These are phyloP conservation scores for Spathaspora passalidarum DNA, from an alignment of 805 yeast genomes.

Conservation along the genomic window DNA sequence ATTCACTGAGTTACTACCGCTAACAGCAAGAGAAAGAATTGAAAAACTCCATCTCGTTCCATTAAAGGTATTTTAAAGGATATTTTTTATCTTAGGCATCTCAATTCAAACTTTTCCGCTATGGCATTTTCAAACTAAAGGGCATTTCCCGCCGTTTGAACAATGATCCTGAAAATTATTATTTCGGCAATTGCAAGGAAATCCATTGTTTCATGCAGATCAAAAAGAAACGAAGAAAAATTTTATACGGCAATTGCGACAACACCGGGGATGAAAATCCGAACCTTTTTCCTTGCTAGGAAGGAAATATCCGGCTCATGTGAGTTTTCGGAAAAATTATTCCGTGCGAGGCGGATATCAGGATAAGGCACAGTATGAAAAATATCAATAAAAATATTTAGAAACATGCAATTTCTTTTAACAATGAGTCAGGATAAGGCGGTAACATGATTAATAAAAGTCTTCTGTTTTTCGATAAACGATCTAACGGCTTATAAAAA, in stretches of 20 bases:
- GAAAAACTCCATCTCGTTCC: background rate
- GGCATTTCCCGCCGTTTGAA: background rate
- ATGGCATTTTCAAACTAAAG: background rate
- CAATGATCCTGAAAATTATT: background rate
- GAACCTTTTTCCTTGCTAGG: background rate
- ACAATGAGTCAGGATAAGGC: too few relatives aligned
- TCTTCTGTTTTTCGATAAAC: too few relatives aligned
- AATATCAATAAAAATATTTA: too few relatives aligned
- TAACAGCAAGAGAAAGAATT: background rate
- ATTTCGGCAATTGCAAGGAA: background rate
- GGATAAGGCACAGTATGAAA: too few relatives aligned
- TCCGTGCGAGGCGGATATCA: background rate
- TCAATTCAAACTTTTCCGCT: background rate
- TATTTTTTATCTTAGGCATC: background rate
- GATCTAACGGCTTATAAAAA: too few relatives aligned
- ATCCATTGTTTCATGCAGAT: background rate
- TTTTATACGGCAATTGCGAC: background rate
- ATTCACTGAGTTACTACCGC: background rate
- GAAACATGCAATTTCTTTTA: too few relatives aligned
- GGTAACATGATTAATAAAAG: too few relatives aligned
- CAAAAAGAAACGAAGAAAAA: background rate
- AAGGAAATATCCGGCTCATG: too few relatives aligned
- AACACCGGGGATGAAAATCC: background rate
- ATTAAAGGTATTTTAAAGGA: background rate
- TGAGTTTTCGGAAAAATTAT: background rate